Evolutionary conservation across 306 rosid species (phyloP).

Genomic region (Albizia julibrissin): DNA sequence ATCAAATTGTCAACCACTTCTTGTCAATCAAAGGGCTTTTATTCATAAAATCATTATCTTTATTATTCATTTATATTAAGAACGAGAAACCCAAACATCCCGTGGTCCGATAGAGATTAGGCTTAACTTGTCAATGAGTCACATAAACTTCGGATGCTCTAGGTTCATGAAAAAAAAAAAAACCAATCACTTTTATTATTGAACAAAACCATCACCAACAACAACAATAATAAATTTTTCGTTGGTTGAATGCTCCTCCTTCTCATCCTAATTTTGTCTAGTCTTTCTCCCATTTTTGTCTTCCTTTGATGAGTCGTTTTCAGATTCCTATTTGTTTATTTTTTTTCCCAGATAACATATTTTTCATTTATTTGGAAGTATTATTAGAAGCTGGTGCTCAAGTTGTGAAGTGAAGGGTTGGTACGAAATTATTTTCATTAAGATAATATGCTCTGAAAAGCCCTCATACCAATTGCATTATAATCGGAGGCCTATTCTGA

Average conservation of each 20-base stretch:
- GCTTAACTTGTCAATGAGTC: too few relatives aligned
- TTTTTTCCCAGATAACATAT: neutral
- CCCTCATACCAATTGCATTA: neutral
- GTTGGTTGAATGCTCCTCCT: neutral
- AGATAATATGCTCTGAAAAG: neutral
- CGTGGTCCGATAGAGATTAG: too few relatives aligned
- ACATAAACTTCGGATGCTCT: too few relatives aligned
- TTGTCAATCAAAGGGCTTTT: neutral
- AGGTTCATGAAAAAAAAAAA: too few relatives aligned
- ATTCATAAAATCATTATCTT: neutral
- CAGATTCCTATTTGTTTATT: neutral
- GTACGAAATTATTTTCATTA: neutral
- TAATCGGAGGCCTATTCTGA: neutral
- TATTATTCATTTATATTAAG: neutral
- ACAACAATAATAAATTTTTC: neutral
- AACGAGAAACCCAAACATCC: too few relatives aligned
- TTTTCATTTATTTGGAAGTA: neutral
- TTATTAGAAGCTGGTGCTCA: constrained; percentile 1
- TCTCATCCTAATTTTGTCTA: constrained; percentile 4
- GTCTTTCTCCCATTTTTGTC: neutral
- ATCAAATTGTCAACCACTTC: neutral
- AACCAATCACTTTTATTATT: too few relatives aligned
- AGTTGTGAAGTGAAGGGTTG: neutral
- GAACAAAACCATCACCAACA: too few relatives aligned
- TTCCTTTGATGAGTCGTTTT: neutral